These are phyloP conservation scores for Diaporthe vexans DNA, from an alignment of 2,329 filamentous ascomycete species.

Conservation along the genomic window DNA sequence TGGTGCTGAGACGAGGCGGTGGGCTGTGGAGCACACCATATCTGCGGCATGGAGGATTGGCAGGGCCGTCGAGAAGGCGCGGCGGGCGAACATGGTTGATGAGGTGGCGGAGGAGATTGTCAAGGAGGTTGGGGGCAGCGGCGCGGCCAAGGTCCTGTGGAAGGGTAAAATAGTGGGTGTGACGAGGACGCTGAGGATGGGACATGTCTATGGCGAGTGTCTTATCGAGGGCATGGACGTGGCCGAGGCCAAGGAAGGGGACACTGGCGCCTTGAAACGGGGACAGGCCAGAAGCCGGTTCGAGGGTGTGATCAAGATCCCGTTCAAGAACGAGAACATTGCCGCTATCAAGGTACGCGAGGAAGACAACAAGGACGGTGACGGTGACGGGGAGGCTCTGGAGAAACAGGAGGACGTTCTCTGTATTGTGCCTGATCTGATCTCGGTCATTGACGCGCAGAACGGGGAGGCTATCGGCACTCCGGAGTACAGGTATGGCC, in stretches of 20 bases:
- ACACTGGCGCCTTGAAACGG: conserved; percentile 47
- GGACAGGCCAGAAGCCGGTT: conserved; percentile 47
- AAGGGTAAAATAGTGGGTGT: conserved; percentile 75
- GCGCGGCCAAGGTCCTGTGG: conserved; percentile 70
- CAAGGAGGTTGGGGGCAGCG: conserved; percentile 67
- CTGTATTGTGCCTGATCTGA: conserved; percentile 69
- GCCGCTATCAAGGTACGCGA: conserved; percentile 60
- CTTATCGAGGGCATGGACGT: conserved; percentile 65
- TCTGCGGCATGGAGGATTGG: conserved; percentile 72
- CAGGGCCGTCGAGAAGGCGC: conserved; percentile 67
- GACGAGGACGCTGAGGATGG: conserved; percentile 67
- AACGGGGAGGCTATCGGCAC: conserved; percentile 70
- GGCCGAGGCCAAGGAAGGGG: conserved; percentile 29
- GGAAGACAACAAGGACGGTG: conserved; percentile 35
- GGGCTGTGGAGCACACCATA: conserved; percentile 66
- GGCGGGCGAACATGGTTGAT: conserved; percentile 63
- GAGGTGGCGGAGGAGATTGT: conserved; percentile 71
- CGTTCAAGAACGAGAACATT: conserved; percentile 81
- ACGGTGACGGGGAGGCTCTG: conserved; percentile 50
- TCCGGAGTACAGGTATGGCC: conserved; percentile 68
- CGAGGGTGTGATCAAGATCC: conserved; percentile 70
- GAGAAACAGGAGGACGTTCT: conserved; percentile 60
- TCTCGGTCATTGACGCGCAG: conserved; percentile 68
- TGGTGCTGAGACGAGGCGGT: conserved; percentile 63
- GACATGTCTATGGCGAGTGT: conserved; percentile 72